A percentile compares a stretch with the other conserved stretches of the same genome.
phyloP scores from a whole-genome alignment of 2,329 filamentous ascomycete species.

The Camptophora hylomeconis region DNA sequence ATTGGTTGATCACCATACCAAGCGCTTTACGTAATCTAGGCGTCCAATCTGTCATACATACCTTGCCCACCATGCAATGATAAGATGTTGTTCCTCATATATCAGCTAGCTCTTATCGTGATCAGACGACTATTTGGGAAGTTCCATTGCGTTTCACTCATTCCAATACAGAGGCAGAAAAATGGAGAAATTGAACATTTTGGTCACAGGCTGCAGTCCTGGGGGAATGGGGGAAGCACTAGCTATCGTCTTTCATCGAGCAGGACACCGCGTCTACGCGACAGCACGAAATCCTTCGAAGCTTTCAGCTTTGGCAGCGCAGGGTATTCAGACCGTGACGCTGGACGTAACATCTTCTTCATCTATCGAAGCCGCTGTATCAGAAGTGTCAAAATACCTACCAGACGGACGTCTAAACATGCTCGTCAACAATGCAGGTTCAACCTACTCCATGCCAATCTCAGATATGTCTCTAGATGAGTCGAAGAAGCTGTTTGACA shows the following conservation, averaged over 20 bases:
- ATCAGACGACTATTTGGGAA: too few relatives aligned
- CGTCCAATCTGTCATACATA: too few relatives aligned
- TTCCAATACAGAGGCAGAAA: too few relatives aligned
- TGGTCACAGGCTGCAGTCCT: conserved; percentile 30
- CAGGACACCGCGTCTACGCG: conserved; percentile 43
- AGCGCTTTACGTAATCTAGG: too few relatives aligned
- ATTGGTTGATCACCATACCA: too few relatives aligned
- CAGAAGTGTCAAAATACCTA: conserved; percentile 5
- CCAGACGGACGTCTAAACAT: conserved; percentile 3
- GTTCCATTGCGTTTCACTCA: too few relatives aligned
- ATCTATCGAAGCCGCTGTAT: conserved; percentile 19
- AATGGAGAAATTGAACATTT: too few relatives aligned
- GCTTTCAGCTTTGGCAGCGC: conserved; percentile 14
- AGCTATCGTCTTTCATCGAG: conserved; percentile 41
- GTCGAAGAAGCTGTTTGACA: conserved; percentile 22
- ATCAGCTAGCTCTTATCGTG: too few relatives aligned
- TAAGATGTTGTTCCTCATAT: too few relatives aligned
- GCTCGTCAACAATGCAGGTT: conserved; percentile 12
- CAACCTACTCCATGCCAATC: conserved; percentile 18
- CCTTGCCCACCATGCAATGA: too few relatives aligned
- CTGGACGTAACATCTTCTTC: conserved; percentile 22
- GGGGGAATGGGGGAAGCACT: conserved; percentile 48
- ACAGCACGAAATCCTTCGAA: conserved; percentile 27
- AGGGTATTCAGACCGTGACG: conserved; percentile 19
- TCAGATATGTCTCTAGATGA: conserved; percentile 21